A percentile compares a stretch with the other conserved stretches of the same genome.
These are phyloP conservation scores for Laburnicola sp. DNA, from an alignment of 2,329 filamentous ascomycete genomes.

Conservation along the genomic window DNA sequence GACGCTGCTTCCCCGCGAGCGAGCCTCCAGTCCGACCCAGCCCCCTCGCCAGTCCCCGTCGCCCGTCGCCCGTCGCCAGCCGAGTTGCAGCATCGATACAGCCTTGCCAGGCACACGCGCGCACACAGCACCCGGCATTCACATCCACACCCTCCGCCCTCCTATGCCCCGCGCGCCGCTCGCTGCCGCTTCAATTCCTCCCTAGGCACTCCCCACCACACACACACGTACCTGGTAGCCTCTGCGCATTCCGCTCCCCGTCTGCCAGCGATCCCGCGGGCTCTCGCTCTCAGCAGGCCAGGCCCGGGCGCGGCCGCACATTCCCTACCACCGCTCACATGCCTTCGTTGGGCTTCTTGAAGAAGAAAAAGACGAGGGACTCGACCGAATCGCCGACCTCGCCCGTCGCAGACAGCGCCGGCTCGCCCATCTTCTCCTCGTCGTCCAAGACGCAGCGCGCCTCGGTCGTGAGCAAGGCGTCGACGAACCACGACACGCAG, in stretches of 20 bases:
- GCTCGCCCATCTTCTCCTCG: slow-evolving; percentile 39
- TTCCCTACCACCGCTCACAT: slow-evolving; percentile 57
- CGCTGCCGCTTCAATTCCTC: slow-evolving; percentile 16
- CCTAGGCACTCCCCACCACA: slow-evolving; percentile 1
- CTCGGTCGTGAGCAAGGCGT: slow-evolving; percentile 31
- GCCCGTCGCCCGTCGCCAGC: not conserved
- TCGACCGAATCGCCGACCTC: slow-evolving; percentile 69
- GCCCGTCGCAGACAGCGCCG: slow-evolving; percentile 65
- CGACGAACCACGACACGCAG: slow-evolving; percentile 20
- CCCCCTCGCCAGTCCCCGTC: slow-evolving; percentile 8
- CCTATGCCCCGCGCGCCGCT: slow-evolving; percentile 17
- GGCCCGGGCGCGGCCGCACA: slow-evolving; percentile 29
- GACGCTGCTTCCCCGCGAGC: slow-evolving; percentile 15
- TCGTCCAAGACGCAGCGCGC: slow-evolving; percentile 31
- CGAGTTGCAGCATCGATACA: not conserved
- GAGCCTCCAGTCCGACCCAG: slow-evolving; percentile 14
- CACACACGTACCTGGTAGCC: slow-evolving; percentile 10
- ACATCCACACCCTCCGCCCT: not conserved
- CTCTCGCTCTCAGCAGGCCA: slow-evolving; percentile 15
- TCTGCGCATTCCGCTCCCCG: slow-evolving; percentile 27
- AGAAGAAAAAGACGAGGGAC: slow-evolving; percentile 99
- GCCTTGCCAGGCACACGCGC: slow-evolving; percentile 4
- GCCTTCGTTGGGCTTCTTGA: slow-evolving; percentile 94
- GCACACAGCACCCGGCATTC: not conserved
- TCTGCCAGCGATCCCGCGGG: slow-evolving; percentile 6